A percentile compares a stretch with the other conserved stretches of the same genome.
These are phyloP conservation scores for Lentinus brumalis DNA, from an alignment of 768 basidiomycete species.

Conservation along the genomic window DNA sequence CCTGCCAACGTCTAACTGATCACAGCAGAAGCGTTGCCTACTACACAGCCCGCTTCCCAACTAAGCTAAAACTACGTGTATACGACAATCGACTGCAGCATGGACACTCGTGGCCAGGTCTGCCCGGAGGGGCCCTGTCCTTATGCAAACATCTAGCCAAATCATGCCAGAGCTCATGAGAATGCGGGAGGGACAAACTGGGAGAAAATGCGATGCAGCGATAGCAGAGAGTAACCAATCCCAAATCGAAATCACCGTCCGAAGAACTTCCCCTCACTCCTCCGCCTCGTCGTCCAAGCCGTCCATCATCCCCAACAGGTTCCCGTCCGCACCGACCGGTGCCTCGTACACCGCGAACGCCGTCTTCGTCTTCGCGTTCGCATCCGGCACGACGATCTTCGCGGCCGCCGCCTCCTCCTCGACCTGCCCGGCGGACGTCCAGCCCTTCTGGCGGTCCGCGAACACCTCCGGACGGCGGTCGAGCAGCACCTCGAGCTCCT, in stretches of 20 bases:
- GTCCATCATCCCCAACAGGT: conserved; percentile 68
- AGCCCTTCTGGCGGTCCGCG: conserved; percentile 67
- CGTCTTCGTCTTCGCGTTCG: conserved; percentile 36
- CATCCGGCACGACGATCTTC: conserved; percentile 14
- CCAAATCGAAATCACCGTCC: neutral
- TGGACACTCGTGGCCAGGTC: too few relatives aligned
- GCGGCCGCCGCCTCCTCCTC: conserved; percentile 18
- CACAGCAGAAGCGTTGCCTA: too few relatives aligned
- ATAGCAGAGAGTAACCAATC: neutral
- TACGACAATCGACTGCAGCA: too few relatives aligned
- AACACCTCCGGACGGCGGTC: conserved; percentile 81
- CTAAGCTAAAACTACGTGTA: too few relatives aligned
- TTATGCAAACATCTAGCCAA: too few relatives aligned
- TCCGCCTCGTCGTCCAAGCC: conserved; percentile 28
- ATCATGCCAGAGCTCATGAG: too few relatives aligned
- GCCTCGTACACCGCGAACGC: conserved; percentile 82
- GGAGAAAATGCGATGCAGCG: too few relatives aligned
- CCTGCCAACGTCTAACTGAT: too few relatives aligned
- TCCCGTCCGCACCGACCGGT: conserved; percentile 61
- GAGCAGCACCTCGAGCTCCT: conserved; percentile 77
- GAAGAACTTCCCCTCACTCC: neutral
- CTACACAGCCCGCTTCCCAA: too few relatives aligned
- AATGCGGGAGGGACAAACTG: too few relatives aligned
- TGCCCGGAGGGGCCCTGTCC: too few relatives aligned
- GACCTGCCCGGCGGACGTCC: conserved; percentile 54